Base-by-base conservation (phyloP, 495 filamentous ascomycete species). In the Penicilliopsis zonata region DNA sequence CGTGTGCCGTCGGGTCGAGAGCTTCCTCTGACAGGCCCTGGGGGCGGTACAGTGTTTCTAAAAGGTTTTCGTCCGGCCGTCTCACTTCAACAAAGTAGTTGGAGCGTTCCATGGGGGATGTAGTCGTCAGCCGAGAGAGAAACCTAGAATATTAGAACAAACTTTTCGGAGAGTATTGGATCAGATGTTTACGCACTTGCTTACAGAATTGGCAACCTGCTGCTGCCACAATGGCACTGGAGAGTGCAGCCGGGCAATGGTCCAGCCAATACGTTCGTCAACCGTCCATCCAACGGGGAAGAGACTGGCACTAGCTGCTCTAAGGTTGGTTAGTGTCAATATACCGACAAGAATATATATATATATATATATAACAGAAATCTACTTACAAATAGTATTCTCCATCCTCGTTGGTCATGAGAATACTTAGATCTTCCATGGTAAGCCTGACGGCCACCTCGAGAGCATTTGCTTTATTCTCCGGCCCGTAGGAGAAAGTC, bases 251-350 rank as follows among this genome's bases (percentile, higher is more conserved):
- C 55, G 50, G n/a, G 59, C 61, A 35, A 74, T 63, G 4, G 63
- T 64, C 46, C 57, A 67, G 14, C 68, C 69, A 31, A 76, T 72
- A 13, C 69, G 59, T 33, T 70, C 54, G 30, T 63, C 43, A 1
- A 76, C 58, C 9, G 59, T 61, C 71, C 71, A 76, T 9, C 70
- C 71, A 1, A 67, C 65, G 0, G 71, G 71, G 36, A 72, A 73
- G 4, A 72, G 50, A 26, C 64, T 76, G 15, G 70, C 70, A 34
- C 68, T 72, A 14, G 69, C 71, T n/a, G 59, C 51, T 7, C 70
- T 68, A 38, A n/a, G n/a, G n/a, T n/a, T n/a, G n/a, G n/a, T n/a
- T n/a, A n/a, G n/a, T n/a, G n/a, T n/a, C n/a, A n/a, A n/a, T n/a
- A n/a, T n/a, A n/a, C n/a, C n/a, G n/a, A 23, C 12, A 13, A 2